A percentile compares a stretch with the other conserved stretches of the same genome.
These are phyloP conservation scores for Daldinia caldariorum DNA, from an alignment of 495 filamentous ascomycete genomes.

Conservation along the genomic window DNA sequence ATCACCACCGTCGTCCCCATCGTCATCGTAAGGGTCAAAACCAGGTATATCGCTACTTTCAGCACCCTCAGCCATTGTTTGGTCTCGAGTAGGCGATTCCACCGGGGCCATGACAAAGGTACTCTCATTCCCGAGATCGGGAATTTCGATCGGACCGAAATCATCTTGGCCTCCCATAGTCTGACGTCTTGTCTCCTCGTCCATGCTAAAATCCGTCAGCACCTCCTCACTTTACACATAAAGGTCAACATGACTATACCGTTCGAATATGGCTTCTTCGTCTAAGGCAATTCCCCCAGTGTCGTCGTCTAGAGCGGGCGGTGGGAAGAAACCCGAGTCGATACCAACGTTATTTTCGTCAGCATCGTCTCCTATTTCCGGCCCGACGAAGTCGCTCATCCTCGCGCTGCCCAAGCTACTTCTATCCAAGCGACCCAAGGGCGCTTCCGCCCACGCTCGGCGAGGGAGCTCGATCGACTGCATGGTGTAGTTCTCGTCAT, in stretches of 20 bases:
- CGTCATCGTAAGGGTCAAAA: slow-evolving; percentile 44
- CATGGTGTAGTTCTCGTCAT: slow-evolving; percentile 74
- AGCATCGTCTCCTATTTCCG: slow-evolving; percentile 51
- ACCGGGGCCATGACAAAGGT: slow-evolving; percentile 55
- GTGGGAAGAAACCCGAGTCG: slow-evolving; percentile 59
- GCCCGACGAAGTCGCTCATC: slow-evolving; percentile 69
- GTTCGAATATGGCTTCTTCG: slow-evolving; percentile 50
- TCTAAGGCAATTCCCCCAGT: slow-evolving; percentile 54
- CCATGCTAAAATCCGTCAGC: slow-evolving; percentile 48
- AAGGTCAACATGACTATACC: slow-evolving; percentile 47
- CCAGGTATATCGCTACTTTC: slow-evolving; percentile 33
- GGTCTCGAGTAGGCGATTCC: slow-evolving; percentile 42
- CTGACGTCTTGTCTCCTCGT: slow-evolving; percentile 50
- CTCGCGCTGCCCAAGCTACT: slow-evolving; percentile 66
- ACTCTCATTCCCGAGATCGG: slow-evolving; percentile 55
- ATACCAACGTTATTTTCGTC: slow-evolving; percentile 60
- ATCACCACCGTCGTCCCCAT: slow-evolving; percentile 46
- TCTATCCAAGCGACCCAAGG: slow-evolving; percentile 55
- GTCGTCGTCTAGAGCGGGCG: slow-evolving; percentile 51
- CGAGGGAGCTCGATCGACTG: slow-evolving; percentile 75
- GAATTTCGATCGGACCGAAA: slow-evolving; percentile 57
- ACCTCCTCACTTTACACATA: not conserved
- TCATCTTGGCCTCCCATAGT: slow-evolving; percentile 54
- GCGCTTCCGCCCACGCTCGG: slow-evolving; percentile 66
- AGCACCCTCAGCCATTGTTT: slow-evolving; percentile 21